Evolutionary conservation across 2,329 filamentous ascomycete genomes (phyloP).

Genomic region (Leptodontidium sp.): DNA sequence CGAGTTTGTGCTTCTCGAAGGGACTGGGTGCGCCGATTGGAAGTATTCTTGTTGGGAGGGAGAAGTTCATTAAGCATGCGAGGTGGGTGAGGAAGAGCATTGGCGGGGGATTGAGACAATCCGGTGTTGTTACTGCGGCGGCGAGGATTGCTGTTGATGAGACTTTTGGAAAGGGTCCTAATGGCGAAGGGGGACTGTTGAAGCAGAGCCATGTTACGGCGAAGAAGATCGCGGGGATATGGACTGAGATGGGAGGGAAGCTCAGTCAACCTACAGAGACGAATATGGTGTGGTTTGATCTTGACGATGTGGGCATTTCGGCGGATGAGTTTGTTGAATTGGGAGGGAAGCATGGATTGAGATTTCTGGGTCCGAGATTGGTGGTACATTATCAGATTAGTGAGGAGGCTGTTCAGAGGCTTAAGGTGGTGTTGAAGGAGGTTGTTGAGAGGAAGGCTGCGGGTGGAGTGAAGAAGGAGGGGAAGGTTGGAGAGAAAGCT

Average conservation of each 20-base stretch:
- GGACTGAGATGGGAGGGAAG: slow-evolving; percentile 68
- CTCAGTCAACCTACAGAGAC: slow-evolving; percentile 69
- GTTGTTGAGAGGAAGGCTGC: slow-evolving; percentile 35
- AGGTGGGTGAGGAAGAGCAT: slow-evolving; percentile 83
- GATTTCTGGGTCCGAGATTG: slow-evolving; percentile 63
- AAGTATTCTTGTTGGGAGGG: slow-evolving; percentile 70
- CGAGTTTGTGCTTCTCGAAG: slow-evolving; percentile 83
- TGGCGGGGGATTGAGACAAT: slow-evolving; percentile 80
- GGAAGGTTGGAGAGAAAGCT: slow-evolving; percentile 42
- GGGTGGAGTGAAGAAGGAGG: slow-evolving; percentile 26
- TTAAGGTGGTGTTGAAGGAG: slow-evolving; percentile 56
- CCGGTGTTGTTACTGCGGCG: slow-evolving; percentile 78
- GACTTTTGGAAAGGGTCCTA: slow-evolving; percentile 70
- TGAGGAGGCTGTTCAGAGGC: slow-evolving; percentile 61
- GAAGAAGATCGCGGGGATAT: slow-evolving; percentile 65
- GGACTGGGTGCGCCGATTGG: slow-evolving; percentile 84
- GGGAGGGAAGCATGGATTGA: slow-evolving; percentile 65
- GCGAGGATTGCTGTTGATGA: slow-evolving; percentile 81
- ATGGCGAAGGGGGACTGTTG: slow-evolving; percentile 69
- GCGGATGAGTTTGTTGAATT: slow-evolving; percentile 61
- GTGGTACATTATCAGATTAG: slow-evolving; percentile 76
- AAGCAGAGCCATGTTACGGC: slow-evolving; percentile 68
- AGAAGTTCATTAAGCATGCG: slow-evolving; percentile 67
- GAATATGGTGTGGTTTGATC: slow-evolving; percentile 79
- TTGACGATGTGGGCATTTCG: slow-evolving; percentile 62